A percentile compares a stretch with the other conserved stretches of the same genome.
Evolutionary conservation across 352 stramenopile species (phyloP).

Genomic region (Globisporangium uncinulatum): DNA sequence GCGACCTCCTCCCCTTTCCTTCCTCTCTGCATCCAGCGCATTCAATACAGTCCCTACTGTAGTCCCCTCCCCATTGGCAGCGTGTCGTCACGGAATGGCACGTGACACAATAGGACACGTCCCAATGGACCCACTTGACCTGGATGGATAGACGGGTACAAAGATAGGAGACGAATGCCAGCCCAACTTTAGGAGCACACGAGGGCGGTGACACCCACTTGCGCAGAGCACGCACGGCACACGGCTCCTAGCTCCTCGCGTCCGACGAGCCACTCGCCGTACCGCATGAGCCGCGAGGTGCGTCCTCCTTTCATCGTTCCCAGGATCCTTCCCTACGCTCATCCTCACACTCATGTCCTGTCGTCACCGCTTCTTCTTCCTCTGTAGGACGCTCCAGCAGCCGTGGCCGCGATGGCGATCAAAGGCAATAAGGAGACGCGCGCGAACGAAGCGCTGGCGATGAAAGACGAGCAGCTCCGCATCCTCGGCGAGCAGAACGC

Average conservation of each 20-base stretch:
- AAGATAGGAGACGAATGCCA: not conserved
- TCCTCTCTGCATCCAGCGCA: not conserved
- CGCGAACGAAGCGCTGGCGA: conserved; percentile 88
- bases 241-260: not conserved
- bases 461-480: conserved; percentile 95
- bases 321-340: no score
- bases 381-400: not conserved
- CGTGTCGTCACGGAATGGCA: not conserved
- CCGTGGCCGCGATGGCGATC: conserved; percentile 34
- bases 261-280: conserved; percentile 10
- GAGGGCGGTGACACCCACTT: not conserved
- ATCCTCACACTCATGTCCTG: no score
- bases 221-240: not conserved
- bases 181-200: not conserved
- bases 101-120: no score
- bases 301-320: not conserved
- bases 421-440: conserved; percentile 86
- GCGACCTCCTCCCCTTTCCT: not conserved
- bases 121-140: no score
- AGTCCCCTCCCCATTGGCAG: not conserved
- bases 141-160: not conserved
- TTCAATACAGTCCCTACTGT: not conserved
- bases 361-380: no score
- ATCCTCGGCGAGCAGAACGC: conserved; percentile 93
- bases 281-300: conserved; percentile 9